Conservation (phyloP, 2,329 filamentous ascomycete species). For the Arachnomyces sp. region DNA sequence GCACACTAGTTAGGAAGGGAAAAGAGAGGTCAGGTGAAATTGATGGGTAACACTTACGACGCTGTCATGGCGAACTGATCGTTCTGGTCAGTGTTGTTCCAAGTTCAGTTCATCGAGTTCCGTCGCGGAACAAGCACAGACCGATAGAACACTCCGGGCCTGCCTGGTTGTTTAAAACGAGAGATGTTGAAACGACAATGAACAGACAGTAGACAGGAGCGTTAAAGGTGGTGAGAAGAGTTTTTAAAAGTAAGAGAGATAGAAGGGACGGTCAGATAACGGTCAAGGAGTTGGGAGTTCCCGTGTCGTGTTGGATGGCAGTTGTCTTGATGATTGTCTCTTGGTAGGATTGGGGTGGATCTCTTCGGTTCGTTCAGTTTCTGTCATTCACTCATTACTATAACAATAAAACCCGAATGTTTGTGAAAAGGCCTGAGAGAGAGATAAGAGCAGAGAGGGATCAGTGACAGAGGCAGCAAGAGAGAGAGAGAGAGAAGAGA, state of each 20-base stretch:
- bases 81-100: no score
- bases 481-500: constrained; percentile 9
- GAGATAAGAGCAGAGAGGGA: constrained; percentile 8
- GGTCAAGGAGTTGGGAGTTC: background rate
- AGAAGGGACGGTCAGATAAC: constrained; percentile 10
- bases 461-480: no score
- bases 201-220: constrained; percentile 4
- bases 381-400: constrained; percentile 5
- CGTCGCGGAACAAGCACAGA: background rate
- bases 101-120: no score
- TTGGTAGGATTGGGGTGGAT: constrained; percentile 5
- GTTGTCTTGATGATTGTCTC: constrained; percentile 8
- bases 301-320: background rate
- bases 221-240: constrained; percentile 4
- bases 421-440: no score
- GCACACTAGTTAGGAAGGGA: constrained; percentile 6
- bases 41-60: constrained; percentile 3
- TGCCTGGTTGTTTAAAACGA: background rate
- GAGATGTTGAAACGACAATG: constrained; percentile 1
- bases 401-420: constrained; percentile 11
- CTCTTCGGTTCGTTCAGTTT: no score
- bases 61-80: constrained; percentile 5
- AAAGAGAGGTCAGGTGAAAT: background rate
- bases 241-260: constrained; percentile 4
- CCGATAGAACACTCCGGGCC: background rate